These are phyloP conservation scores for Immersiella caudata DNA, from an alignment of 495 filamentous ascomycete genomes.

Conservation along the genomic window DNA sequence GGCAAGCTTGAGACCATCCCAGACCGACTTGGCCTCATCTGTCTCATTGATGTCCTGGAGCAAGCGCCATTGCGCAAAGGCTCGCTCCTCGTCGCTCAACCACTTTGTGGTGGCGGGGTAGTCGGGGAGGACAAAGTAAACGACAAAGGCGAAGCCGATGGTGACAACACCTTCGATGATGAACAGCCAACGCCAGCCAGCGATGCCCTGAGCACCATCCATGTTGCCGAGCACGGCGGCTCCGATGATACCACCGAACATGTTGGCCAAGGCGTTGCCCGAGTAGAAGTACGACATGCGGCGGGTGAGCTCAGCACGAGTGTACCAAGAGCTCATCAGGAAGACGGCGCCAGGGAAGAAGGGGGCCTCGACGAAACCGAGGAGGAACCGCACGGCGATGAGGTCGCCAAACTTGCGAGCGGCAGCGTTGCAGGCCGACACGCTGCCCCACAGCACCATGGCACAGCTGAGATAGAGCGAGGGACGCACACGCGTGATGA, in stretches of 20 bases:
- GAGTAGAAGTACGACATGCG: constrained; percentile 63
- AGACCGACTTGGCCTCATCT: constrained; percentile 37
- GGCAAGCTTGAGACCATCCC: constrained; percentile 44
- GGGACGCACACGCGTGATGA: constrained; percentile 52
- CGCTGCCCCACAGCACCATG: constrained; percentile 65
- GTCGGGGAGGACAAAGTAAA: constrained; percentile 46
- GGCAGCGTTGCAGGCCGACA: constrained; percentile 60
- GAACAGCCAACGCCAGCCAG: constrained; percentile 44
- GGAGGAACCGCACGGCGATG: constrained; percentile 62
- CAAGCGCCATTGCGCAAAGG: constrained; percentile 47
- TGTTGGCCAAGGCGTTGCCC: constrained; percentile 58
- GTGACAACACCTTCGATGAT: constrained; percentile 47
- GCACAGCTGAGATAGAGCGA: constrained; percentile 57
- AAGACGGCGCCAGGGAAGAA: constrained; percentile 56
- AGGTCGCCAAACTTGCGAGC: constrained; percentile 58
- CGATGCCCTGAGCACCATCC: constrained; percentile 42
- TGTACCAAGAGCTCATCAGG: constrained; percentile 57
- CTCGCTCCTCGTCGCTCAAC: constrained; percentile 46
- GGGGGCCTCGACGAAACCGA: constrained; percentile 63
- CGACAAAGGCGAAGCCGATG: constrained; percentile 42
- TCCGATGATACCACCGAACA: constrained; percentile 61
- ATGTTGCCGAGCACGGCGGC: constrained; percentile 51
- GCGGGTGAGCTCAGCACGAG: constrained; percentile 48
- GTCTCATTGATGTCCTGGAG: constrained; percentile 45
- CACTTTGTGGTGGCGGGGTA: constrained; percentile 49